These are phyloP conservation scores for Toxicodendron radicans DNA, from an alignment of 345 rosid genomes.

Conservation along the genomic window DNA sequence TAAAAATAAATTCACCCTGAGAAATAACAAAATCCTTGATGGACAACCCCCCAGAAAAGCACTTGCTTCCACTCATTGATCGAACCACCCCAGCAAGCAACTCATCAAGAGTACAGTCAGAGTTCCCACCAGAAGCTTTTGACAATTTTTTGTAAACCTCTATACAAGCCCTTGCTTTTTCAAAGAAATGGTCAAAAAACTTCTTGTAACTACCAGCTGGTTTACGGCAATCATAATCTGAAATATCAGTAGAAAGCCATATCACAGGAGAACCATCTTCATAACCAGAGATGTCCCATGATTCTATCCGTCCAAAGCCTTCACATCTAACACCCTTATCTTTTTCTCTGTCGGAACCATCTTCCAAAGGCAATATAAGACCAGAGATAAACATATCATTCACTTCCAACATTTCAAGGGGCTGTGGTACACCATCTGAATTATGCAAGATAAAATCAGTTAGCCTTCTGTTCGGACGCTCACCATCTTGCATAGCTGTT, in stretches of 20 bases:
- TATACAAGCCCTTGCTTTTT: conserved; percentile 56
- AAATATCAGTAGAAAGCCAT: conserved; percentile 65
- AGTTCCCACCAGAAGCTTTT: conserved; percentile 51
- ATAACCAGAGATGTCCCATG: conserved; percentile 69
- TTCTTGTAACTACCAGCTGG: conserved; percentile 56
- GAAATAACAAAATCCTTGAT: conserved; percentile 52
- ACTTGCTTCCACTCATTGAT: conserved; percentile 51
- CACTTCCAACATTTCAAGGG: conserved; percentile 63
- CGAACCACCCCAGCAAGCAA: conserved; percentile 62
- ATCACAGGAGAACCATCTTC: conserved; percentile 63
- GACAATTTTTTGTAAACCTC: conserved; percentile 67
- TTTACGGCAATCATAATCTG: conserved; percentile 58
- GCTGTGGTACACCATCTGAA: conserved; percentile 35
- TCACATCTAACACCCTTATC: conserved; percentile 47
- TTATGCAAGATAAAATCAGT: conserved; percentile 52
- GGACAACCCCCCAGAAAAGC: conserved; percentile 40
- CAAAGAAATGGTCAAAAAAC: conserved; percentile 45
- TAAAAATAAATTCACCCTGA: conserved; percentile 73
- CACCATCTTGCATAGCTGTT: conserved; percentile 33
- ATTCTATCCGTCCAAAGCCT: conserved; percentile 51
- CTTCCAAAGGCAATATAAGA: conserved; percentile 48
- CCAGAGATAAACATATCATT: conserved; percentile 55
- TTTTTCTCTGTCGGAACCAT: conserved; percentile 39
- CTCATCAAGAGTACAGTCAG: conserved; percentile 61
- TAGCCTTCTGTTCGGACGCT: conserved; percentile 53